Base-by-base conservation (phyloP, 495 filamentous ascomycete genomes). In the Glarea lozoyensis region DNA sequence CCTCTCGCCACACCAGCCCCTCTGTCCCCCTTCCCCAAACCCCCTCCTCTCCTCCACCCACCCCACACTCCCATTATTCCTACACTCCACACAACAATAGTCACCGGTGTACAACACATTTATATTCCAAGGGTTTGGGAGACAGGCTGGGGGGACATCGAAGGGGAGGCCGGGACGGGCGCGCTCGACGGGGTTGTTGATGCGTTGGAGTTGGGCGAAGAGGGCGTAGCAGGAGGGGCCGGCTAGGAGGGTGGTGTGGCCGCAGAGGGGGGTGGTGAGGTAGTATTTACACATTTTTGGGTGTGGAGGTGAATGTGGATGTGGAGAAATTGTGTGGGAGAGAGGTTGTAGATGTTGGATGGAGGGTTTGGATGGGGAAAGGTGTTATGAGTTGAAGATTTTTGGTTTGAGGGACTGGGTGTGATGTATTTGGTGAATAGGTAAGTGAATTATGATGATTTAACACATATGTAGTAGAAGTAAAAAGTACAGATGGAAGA, bases 221-320 rank as follows among this genome's bases (percentile, higher is more conserved):
- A 59, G 37, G 10, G 17, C 23, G 31, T 40, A 25, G 52, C 61
- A 64, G 42, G 18, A 41, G 1, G 51, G 40, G 4, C 49, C 55
- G 6, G 50, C 43, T 12, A 59, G 27, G 17, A 62, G 46, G 21
- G 34, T 46, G 35, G 27, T 16, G 49, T 64, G 61, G 0, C 42
- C 42, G 42, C 61, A 64, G 24, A 53, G 55, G 19, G 29, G 46
- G 9, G 42, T 45, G 12, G 59, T 31, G 5, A 10, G 13, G 23
- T 42, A 46, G 50, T 60, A 64, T 7, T 47, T 16, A 35, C 61
- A 64, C 61, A 64, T 64, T 10, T 7, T n/a, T n/a, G 18, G 25
- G 25, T 29, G 25, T n/a, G n/a, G 25, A 29, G 7, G 25, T n/a
- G 16, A 10, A 15, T 17, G 32, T 17, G 16, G 32, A 10, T 17